Evolutionary conservation across 257 asterid genomes (phyloP).

Genomic region (Plantago major): DNA sequence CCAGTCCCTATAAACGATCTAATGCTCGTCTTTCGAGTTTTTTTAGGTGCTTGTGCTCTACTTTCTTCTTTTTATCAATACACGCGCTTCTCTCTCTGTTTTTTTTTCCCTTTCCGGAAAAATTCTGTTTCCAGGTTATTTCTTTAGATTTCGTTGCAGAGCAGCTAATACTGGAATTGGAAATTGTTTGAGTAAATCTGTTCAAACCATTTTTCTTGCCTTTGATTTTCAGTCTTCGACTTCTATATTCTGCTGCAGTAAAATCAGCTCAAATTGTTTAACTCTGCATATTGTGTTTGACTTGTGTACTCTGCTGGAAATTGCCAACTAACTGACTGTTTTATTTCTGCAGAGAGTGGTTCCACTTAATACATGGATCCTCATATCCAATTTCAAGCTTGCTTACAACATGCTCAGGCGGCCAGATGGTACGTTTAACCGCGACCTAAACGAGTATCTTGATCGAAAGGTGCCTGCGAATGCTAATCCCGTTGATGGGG

Average conservation of each 20-base stretch:
- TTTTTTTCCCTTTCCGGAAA: not conserved
- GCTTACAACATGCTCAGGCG: slow-evolving; percentile 77
- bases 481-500: slow-evolving; percentile 64
- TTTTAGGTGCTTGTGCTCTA: slow-evolving; percentile 28
- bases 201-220: not conserved
- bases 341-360: slow-evolving; percentile 52
- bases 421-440: slow-evolving; percentile 83
- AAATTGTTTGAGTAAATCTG: slow-evolving; percentile 9
- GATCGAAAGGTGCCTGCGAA: slow-evolving; percentile 79
- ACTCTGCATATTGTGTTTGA: too few species aligned
- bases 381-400: slow-evolving; percentile 81
- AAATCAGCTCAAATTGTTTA: too few species aligned
- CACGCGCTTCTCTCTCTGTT: too few species aligned
- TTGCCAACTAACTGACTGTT: too few species aligned
- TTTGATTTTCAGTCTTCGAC: not conserved
- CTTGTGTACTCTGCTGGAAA: too few species aligned
- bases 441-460: slow-evolving; percentile 63
- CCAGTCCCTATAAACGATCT: slow-evolving; percentile 22
- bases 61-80: slow-evolving; percentile 23
- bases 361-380: slow-evolving; percentile 83
- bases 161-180: slow-evolving; percentile 12
- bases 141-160: slow-evolving; percentile 17
- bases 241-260: not conserved
- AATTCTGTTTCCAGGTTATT: not conserved
- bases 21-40: slow-evolving; percentile 27